Evolutionary conservation across 768 basidiomycete genomes (phyloP), one percentile per base, ranked within the genome.

Genomic region (Trametes sanguinea): DNA sequence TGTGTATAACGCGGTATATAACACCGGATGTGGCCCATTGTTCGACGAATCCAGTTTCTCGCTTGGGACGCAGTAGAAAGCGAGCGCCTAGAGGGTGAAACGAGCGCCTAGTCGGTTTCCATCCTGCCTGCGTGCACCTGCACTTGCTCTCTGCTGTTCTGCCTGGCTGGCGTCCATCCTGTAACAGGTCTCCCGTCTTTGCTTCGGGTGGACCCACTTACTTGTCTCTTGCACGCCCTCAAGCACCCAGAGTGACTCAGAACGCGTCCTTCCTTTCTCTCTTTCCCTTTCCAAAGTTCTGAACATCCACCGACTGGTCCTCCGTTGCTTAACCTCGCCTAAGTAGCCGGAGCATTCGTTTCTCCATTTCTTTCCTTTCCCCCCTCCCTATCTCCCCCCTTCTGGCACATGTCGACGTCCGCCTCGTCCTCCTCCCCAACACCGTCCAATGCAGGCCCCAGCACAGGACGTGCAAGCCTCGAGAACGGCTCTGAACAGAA

Each of bases 241-340:
- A 45, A 64, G 56, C 62, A 55, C 50, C 66, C 56, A 58, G 65
- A 55, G 66, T 57, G 64, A 63, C 63, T 47, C 61, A 62, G 67
- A 67, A 73, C 72, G 72, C 63, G 70, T 65, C 71, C 65, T 67
- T 70, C 68, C 65, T 71, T 70, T 65, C 54, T 13, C n/a, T 64
- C 60, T 45, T 59, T 63, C 64, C 51, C 42, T 65, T 69, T 63
- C 53, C 58, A 51, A 57, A 46, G 43, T 59, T 60, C 62, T 56
- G 57, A 58, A 54, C 62, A 54, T 52, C 62, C 54, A 54, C 65
- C 63, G 61, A 60, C 61, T 57, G 55, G 47, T 59, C 48, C 43
- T 48, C 63, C 56, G 51, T 51, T 61, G 43, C 54, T 59, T 47
- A 51, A 59, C 61, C 61, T 62, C 47, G 65, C 54, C 61, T 56